Base-by-base conservation (phyloP, 768 basidiomycete species). In the Leccinum aurantiacum region DNA sequence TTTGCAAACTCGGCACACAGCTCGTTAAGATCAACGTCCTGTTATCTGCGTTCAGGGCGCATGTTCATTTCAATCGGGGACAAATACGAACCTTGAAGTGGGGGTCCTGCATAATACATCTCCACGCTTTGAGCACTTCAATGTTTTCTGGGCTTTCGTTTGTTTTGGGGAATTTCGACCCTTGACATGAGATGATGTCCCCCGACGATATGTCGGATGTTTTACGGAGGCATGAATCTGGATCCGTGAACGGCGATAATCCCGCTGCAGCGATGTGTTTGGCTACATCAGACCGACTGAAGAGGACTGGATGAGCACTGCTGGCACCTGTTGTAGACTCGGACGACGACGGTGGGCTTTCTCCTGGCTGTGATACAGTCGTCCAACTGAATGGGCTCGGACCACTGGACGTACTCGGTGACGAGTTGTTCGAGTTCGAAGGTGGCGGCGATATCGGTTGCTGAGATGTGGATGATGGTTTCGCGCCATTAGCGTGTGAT, bases 11-110 rank as follows among this genome's bases (percentile, higher is more conserved):
- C 89, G 7, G 84, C 66, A 69, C 92, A 94, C 24, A 94, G 77
- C 52, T 88, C 82, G 65, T 88, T 90, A 59, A 93, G 85, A 67
- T 93, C 92, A 41, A 84, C 78, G 66, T 90, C 88, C 87, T 91
- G 59, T 55, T 29, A 25, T n/a, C n/a, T 2, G 41, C n/a, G n/a
- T n/a, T 44, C 41, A 44, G n/a, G n/a, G 11, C 10, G 10, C n/a
- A 19, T 17, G n/a, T 44, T 10, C 9, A 19, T 19, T 44, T 44
- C 41, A 19, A 44, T 47, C 25, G 19, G 6, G 14, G 55, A 58
- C 31, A 6, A 25, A 37, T 15, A 76, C 84, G 41, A 25, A 91
- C 90, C 81, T 88, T 90, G 73, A 89, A 93, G 67, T 84, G 79
- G 3, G 90, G 91, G 69, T 87, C 83, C 33, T 83, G 83, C 22